A percentile compares a stretch with the other conserved stretches of the same genome.
These are phyloP conservation scores for Aspergillus caelatus DNA, from an alignment of 2,329 filamentous ascomycete species.

Conservation along the genomic window DNA sequence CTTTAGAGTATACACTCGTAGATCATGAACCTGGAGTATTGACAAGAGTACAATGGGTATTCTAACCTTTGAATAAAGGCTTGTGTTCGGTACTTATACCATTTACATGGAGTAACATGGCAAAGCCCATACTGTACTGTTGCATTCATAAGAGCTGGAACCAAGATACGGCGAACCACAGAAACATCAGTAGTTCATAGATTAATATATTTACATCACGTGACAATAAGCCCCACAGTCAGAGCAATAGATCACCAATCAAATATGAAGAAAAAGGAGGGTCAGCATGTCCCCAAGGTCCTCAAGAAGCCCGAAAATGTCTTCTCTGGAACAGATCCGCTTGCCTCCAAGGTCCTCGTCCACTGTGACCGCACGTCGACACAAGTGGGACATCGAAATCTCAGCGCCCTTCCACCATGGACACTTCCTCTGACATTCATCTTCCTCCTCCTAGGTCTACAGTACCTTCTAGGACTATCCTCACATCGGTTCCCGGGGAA, in stretches of 20 bases:
- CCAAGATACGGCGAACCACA: background rate
- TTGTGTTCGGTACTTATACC: background rate
- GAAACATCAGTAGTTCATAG: background rate
- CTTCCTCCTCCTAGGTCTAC: background rate
- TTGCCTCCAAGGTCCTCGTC: slow-evolving; percentile 38
- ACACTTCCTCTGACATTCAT: background rate
- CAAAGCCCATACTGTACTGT: background rate
- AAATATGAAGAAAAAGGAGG: slow-evolving; percentile 13
- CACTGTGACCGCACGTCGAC: slow-evolving; percentile 12
- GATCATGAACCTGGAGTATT: background rate
- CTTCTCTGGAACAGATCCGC: background rate
- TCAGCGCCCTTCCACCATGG: slow-evolving; percentile 17
- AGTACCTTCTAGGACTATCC: slow-evolving; percentile 1
- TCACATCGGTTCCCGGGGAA: slow-evolving; percentile 9
- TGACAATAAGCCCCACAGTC: background rate
- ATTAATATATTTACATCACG: background rate
- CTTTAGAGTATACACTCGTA: background rate
- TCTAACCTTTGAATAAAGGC: background rate
- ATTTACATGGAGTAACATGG: background rate
- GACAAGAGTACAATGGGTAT: background rate
- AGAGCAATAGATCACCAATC: background rate
- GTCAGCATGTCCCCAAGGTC: slow-evolving; percentile 35
- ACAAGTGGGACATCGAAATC: slow-evolving; percentile 10
- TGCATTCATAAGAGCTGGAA: too few species aligned
- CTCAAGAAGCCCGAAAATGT: slow-evolving; percentile 25